These are phyloP conservation scores for Diplodia intermedia DNA, from an alignment of 2,329 filamentous ascomycete genomes.

Conservation along the genomic window DNA sequence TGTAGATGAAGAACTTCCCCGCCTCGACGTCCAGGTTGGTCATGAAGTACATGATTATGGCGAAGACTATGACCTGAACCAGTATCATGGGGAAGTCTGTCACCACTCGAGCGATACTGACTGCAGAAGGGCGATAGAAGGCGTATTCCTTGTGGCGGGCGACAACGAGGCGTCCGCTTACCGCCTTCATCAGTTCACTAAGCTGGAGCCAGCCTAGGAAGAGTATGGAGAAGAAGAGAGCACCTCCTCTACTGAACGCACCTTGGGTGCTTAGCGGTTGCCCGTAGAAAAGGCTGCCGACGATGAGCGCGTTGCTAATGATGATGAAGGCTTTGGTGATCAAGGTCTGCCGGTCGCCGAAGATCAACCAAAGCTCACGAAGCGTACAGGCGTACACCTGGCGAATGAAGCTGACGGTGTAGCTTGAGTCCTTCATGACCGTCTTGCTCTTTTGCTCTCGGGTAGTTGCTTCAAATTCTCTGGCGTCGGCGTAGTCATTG, in stretches of 20 bases:
- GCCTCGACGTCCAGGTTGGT: constrained; percentile 63
- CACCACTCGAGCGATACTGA: constrained; percentile 66
- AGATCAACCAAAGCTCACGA: constrained; percentile 79
- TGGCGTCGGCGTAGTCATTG: constrained; percentile 66
- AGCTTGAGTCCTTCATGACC: constrained; percentile 72
- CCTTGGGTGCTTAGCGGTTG: constrained; percentile 65
- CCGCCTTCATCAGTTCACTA: constrained; percentile 78
- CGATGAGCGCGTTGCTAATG: constrained; percentile 74
- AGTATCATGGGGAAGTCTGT: constrained; percentile 68
- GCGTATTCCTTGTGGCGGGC: constrained; percentile 72
- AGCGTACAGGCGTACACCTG: constrained; percentile 74
- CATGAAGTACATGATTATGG: constrained; percentile 71
- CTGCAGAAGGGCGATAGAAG: constrained; percentile 73
- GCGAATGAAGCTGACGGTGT: constrained; percentile 75
- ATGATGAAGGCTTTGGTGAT: constrained; percentile 83
- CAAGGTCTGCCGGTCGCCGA: constrained; percentile 75
- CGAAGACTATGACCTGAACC: constrained; percentile 65
- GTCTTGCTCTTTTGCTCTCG: constrained; percentile 70
- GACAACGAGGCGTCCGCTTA: constrained; percentile 73
- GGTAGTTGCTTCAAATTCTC: constrained; percentile 70
- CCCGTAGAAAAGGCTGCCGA: constrained; percentile 80
- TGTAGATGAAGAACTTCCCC: constrained; percentile 71
- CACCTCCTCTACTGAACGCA: constrained; percentile 68
- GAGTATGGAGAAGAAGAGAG: constrained; percentile 70
- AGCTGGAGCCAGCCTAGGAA: constrained; percentile 76